A percentile compares a stretch with the other conserved stretches of the same genome.
Evolutionary conservation across 257 asterid species (phyloP).

Genomic region (Ilex aquifolium): DNA sequence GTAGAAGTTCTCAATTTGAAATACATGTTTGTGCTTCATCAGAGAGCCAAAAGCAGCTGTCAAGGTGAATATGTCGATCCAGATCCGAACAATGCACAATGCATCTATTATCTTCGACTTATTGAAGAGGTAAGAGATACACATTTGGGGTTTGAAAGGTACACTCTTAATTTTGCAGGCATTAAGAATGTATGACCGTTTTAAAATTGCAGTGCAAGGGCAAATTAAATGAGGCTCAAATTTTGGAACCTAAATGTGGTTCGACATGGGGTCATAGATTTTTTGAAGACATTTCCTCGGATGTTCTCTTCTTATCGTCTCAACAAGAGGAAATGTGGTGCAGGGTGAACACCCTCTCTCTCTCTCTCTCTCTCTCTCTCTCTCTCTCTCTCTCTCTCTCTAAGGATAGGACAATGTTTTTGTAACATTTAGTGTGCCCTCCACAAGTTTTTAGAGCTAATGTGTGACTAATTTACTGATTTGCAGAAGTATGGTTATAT

Average conservation of each 20-base stretch:
- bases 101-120: slow-evolving; percentile 14
- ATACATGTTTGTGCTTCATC: not conserved
- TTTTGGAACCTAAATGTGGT: slow-evolving; percentile 5
- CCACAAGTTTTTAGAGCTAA: no score
- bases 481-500: slow-evolving; percentile 1
- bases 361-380: not conserved
- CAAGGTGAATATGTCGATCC: slow-evolving; percentile 6
- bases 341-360: not conserved
- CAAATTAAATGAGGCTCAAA: not conserved
- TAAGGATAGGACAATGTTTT: not conserved
- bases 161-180: not conserved
- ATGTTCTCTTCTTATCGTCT: not conserved
- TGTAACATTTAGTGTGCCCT: not conserved
- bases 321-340: not conserved
- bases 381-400: not conserved
- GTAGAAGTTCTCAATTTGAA: no score
- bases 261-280: not conserved
- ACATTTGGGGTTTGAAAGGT: slow-evolving; percentile 4
- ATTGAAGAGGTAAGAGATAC: no score
- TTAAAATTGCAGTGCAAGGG: not conserved
- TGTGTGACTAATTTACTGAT: not conserved
- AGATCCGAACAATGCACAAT: slow-evolving; percentile 16
- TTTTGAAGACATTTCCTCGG: not conserved
- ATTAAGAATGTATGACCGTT: not conserved
- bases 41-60: slow-evolving; percentile 18